Conservation (phyloP, 2,329 filamentous ascomycete genomes). For the Calonectria hongkongensis region DNA sequence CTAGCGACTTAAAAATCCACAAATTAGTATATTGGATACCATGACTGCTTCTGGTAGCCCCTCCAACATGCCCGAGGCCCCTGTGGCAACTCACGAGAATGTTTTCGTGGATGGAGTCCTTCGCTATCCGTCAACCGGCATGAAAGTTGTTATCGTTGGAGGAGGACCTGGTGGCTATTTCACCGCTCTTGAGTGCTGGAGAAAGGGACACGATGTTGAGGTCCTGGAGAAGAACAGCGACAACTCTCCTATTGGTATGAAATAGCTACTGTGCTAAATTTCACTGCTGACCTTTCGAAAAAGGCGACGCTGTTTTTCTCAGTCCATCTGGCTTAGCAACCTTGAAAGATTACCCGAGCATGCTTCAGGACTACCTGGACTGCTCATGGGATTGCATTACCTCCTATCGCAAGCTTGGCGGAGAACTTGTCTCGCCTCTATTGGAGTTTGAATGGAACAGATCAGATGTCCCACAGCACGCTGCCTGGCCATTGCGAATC, state of each 20-base stretch:
- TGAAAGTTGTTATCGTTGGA: not conserved
- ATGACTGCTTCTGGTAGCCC: not conserved
- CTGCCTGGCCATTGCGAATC: constrained; percentile 1
- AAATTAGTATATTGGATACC: not conserved
- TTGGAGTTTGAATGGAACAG: constrained; percentile 11
- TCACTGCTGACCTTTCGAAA: not conserved
- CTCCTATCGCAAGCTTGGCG: not conserved
- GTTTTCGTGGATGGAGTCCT: not conserved
- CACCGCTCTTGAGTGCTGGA: not conserved
- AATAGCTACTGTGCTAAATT: not conserved
- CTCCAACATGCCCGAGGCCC: not conserved
- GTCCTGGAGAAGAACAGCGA: not conserved
- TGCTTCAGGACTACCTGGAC: not conserved
- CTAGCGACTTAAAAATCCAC: not conserved
- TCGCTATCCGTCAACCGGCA: not conserved
- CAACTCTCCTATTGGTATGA: not conserved
- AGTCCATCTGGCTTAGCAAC: not conserved
- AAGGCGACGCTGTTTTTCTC: not conserved
- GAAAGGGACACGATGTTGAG: not conserved
- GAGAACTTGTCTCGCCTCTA: not conserved
- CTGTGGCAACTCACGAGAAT: not conserved
- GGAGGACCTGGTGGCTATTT: not conserved
- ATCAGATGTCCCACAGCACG: not conserved
- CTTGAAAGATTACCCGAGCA: not conserved
- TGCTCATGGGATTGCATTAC: not conserved